Conservation (phyloP, 768 basidiomycete genomes). For the Lentinula guzmanii region DNA sequence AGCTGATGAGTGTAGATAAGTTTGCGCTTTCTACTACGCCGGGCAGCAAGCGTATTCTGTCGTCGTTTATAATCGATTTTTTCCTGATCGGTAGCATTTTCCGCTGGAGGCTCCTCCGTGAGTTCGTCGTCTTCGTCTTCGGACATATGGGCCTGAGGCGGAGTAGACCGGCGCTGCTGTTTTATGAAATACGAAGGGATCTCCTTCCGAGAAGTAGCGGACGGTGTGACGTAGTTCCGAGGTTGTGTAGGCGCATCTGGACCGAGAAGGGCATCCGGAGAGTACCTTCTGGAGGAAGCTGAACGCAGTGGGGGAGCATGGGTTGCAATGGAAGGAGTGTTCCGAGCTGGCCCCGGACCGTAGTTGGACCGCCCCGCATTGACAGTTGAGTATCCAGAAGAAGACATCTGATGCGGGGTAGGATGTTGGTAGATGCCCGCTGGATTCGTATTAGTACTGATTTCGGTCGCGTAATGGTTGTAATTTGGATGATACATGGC, state of each 20-base stretch:
- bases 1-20: conserved; percentile 54
- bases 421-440: conserved; percentile 2
- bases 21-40: conserved; percentile 61
- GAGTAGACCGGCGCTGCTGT: conserved; percentile 14
- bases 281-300: background rate
- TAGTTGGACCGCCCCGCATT: background rate
- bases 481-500: background rate
- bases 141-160: conserved; percentile 23
- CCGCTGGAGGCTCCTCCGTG: conserved; percentile 18
- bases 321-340: background rate
- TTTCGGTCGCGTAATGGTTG: background rate
- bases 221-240: conserved; percentile 50
- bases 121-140: conserved; percentile 35
- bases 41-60: conserved; percentile 69
- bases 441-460: background rate
- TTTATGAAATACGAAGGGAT: background rate
- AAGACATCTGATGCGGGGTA: background rate
- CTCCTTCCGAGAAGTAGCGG: conserved; percentile 53
- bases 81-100: conserved; percentile 37
- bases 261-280: conserved; percentile 10
- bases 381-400: background rate
- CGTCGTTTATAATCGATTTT: conserved; percentile 64
- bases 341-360: conserved; percentile 1
- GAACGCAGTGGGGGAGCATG: conserved; percentile 1
- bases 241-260: conserved; percentile 59